Evolutionary conservation across 306 rosid genomes (phyloP).

Genomic region (Prunus padus): DNA sequence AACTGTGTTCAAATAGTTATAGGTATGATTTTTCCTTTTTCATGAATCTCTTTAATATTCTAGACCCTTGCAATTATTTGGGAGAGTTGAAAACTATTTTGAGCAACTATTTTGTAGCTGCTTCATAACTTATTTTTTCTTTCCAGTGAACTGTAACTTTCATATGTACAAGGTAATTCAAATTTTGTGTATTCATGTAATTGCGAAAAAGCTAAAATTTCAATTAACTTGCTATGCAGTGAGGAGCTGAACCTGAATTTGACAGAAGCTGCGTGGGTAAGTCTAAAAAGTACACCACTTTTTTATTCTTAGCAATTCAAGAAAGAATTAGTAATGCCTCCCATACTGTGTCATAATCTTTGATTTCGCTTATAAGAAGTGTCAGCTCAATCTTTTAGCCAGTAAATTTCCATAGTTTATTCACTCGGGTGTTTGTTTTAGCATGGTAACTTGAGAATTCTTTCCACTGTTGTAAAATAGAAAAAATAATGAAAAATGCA

Average conservation of each 20-base stretch:
- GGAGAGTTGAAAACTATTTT: neutral
- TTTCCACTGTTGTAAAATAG: neutral
- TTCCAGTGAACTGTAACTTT: neutral
- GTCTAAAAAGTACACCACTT: slow-evolving; percentile 19
- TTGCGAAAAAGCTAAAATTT: slow-evolving; percentile 29
- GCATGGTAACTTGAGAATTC: neutral
- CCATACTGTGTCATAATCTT: neutral
- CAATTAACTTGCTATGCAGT: slow-evolving; percentile 47
- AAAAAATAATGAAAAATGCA: neutral
- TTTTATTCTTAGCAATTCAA: slow-evolving; percentile 1
- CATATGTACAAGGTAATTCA: neutral
- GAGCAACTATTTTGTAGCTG: neutral
- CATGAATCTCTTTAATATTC: neutral
- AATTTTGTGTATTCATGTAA: neutral
- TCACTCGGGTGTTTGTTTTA: neutral
- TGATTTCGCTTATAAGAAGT: neutral
- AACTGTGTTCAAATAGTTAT: neutral
- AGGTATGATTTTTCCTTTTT: neutral
- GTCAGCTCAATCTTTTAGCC: neutral
- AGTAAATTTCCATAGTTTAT: neutral
- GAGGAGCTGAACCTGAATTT: slow-evolving; percentile 90
- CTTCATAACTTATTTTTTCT: neutral
- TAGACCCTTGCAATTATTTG: neutral
- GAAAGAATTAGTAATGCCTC: neutral
- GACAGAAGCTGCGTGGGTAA: slow-evolving; percentile 97